Evolutionary conservation across 345 rosid genomes (phyloP).

Genomic region (Aegle marmelos): DNA sequence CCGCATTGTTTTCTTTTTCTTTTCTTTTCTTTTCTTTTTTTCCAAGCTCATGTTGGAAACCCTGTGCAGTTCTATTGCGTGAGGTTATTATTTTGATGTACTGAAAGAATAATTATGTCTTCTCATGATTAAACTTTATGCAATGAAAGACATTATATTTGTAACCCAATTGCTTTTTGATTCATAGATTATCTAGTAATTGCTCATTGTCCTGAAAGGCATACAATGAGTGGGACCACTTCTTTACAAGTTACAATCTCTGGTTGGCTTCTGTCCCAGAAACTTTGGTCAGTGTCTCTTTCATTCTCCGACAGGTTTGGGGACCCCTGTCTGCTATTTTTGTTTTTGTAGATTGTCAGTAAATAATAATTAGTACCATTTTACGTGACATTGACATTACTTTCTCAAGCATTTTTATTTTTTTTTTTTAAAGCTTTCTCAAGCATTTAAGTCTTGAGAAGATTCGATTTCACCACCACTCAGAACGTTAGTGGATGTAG

Average conservation of each 20-base stretch:
- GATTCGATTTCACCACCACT: slow-evolving; percentile 35
- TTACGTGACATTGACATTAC: slow-evolving; percentile 27
- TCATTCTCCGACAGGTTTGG: slow-evolving; percentile 55
- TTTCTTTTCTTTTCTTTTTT: neutral
- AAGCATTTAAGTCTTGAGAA: slow-evolving; percentile 21
- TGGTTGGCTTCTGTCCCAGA: slow-evolving; percentile 56
- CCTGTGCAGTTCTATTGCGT: neutral
- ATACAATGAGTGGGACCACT: slow-evolving; percentile 34
- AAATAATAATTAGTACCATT: slow-evolving; percentile 20
- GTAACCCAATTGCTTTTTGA: slow-evolving; percentile 14
- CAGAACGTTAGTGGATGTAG: slow-evolving; percentile 42
- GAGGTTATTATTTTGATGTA: neutral
- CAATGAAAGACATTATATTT: slow-evolving; percentile 18
- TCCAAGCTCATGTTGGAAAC: neutral
- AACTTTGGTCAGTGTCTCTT: slow-evolving; percentile 52
- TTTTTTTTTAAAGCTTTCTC: no score
- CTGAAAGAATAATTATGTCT: neutral
- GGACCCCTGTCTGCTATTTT: slow-evolving; percentile 59
- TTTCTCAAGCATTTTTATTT: slow-evolving; percentile 21
- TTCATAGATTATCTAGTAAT: slow-evolving; percentile 21
- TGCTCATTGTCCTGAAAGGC: slow-evolving; percentile 24
- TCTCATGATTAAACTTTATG: neutral
- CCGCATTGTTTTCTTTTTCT: neutral
- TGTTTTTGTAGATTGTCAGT: slow-evolving; percentile 24
- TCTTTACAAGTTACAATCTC: slow-evolving; percentile 48